Base-by-base conservation (phyloP, 1,284 basidiomycete species). In the Ustilago trichophora region DNA sequence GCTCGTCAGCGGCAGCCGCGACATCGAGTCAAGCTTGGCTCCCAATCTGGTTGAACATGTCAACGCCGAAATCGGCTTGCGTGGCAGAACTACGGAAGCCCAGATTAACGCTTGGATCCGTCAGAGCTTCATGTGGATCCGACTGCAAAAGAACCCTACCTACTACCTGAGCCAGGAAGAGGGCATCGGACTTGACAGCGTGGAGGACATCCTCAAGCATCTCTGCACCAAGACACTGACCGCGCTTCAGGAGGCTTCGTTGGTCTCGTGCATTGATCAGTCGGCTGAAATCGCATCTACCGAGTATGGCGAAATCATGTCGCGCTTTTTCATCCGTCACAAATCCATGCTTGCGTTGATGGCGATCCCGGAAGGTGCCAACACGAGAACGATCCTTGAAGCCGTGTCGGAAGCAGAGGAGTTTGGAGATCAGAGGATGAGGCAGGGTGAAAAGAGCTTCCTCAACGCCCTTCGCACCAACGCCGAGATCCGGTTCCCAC, bases 371-470 rank as follows among this genome's bases (percentile, higher is more conserved):
- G 38, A 25, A 3, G 29, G 29, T 13, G 52, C 40, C 32, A 43
- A 33, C 19, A 47, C 51, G 9, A 46, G 51, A 13, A 46, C 59
- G 1, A 44, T 77, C 18, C 63, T 77, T 15, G 58, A 68, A 27
- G 47, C 51, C 2, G 25, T 83, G 12, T 52, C 70, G 0, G 40
- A 51, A n/a, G 80, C 82, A 3, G 53, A 67, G 8, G 82, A 83
- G 50, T 78, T 82, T 36, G 38, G 47, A 12, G 73, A 75, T n/a
- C 57, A 80, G 24, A 64, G 81, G 8, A 57, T 82, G 34, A 62
- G 82, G 25, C 59, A 64, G n/a, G 82, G 78, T n/a, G 82, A 83
- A 44, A 82, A 82, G 18, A 51, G 33, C 64, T 51, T 60, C 24
- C 53, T 56, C 31, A 19, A 41, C 9, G 33, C 18, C 8, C 47